Percentiles rank a stretch among this genome's conserved stretches.
phyloP scores from a whole-genome alignment of 805 yeast species.

The Vanderwaltozyma polyspora region DNA sequence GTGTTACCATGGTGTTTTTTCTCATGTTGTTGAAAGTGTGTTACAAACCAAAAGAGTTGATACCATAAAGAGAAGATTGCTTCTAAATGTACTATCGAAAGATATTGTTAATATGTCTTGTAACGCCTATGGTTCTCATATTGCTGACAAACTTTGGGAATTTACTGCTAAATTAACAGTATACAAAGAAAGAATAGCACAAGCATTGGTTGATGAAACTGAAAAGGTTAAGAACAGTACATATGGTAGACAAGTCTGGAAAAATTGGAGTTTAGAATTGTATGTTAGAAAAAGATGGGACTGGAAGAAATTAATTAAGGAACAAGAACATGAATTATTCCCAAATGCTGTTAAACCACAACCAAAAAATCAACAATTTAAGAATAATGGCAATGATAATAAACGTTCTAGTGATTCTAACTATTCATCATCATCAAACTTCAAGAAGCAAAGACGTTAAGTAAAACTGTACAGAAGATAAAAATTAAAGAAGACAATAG shows the following conservation, averaged over 20 bases:
- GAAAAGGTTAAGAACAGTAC: slow-evolving; percentile 69
- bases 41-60: slow-evolving; percentile 40
- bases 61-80: slow-evolving; percentile 47
- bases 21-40: slow-evolving; percentile 72
- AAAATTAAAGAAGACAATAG: too few relatives aligned
- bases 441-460: slow-evolving; percentile 1
- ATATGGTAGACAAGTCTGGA: slow-evolving; percentile 90
- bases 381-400: neutral
- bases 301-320: slow-evolving; percentile 62
- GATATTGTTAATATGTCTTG: slow-evolving; percentile 54
- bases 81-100: slow-evolving; percentile 55
- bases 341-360: slow-evolving; percentile 27
- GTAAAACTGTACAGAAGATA: too few relatives aligned
- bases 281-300: slow-evolving; percentile 43
- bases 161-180: slow-evolving; percentile 68
- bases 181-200: slow-evolving; percentile 79
- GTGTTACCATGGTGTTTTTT: slow-evolving; percentile 83
- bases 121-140: slow-evolving; percentile 84
- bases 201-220: slow-evolving; percentile 45
- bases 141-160: slow-evolving; percentile 73
- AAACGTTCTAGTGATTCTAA: neutral
- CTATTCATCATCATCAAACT: neutral
- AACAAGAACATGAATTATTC: slow-evolving; percentile 35
- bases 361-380: slow-evolving; percentile 12
- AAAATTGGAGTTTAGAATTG: slow-evolving; percentile 83